Conservation (phyloP, 2,329 filamentous ascomycete species). For the Colletotrichum somersetense region DNA sequence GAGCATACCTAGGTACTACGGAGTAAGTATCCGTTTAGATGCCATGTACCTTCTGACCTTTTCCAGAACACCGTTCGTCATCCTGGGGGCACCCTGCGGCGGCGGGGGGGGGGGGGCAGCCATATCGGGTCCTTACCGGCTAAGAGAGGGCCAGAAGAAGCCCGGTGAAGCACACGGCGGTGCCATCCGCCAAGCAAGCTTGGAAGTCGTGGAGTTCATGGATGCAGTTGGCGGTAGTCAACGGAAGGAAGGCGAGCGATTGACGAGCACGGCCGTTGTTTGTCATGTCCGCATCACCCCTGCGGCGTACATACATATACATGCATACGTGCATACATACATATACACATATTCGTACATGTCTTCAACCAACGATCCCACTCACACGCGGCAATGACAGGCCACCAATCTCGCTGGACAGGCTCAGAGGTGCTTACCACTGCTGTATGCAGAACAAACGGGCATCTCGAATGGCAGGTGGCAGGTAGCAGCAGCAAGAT, state of each 20-base stretch:
- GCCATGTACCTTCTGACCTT: neutral
- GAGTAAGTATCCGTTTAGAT: neutral
- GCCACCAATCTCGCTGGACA: neutral
- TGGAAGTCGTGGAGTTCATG: conserved; percentile 12
- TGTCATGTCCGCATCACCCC: conserved; percentile 34
- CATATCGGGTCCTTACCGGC: conserved; percentile 35
- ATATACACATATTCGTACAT: conserved; percentile 1
- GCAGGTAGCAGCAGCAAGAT: conserved; percentile 7
- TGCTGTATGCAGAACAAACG: neutral
- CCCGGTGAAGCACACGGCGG: conserved; percentile 17
- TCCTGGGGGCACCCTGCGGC: conserved; percentile 34
- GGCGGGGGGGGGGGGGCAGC: neutral
- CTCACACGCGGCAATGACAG: neutral
- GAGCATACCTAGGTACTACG: neutral
- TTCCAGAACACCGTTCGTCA: conserved; percentile 37
- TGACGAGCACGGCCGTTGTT: conserved; percentile 23
- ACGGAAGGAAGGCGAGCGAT: neutral
- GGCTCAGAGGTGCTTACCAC: neutral
- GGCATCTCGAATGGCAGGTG: conserved; percentile 5
- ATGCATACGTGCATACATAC: neutral
- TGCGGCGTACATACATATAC: conserved; percentile 16
- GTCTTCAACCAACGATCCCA: conserved; percentile 34
- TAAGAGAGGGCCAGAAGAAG: conserved; percentile 26
- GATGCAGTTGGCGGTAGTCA: conserved; percentile 1
- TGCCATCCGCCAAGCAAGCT: neutral